phyloP scores from a whole-genome alignment of 371 early-diverging fungal species.

The Gilbertella persicaria region DNA sequence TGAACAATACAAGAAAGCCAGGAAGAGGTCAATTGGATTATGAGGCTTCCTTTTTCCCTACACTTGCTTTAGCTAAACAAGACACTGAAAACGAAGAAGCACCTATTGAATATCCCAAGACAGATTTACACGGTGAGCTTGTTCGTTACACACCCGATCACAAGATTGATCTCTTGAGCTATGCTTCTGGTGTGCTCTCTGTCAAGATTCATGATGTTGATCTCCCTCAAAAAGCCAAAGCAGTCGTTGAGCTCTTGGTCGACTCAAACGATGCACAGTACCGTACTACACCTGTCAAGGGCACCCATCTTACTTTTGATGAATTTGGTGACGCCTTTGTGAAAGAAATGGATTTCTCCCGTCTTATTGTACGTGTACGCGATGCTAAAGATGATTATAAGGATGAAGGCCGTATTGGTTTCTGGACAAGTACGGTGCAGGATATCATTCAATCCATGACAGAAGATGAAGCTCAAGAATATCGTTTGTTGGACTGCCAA shows the following conservation, averaged over 20 bases:
- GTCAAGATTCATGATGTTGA: slow-evolving; percentile 31
- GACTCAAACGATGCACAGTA: slow-evolving; percentile 39
- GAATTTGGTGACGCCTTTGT: slow-evolving; percentile 41
- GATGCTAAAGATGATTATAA: slow-evolving; percentile 19
- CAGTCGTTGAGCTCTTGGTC: slow-evolving; percentile 28
- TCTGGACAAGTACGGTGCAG: slow-evolving; percentile 21
- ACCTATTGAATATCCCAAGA: slow-evolving; percentile 7
- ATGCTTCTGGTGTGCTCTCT: slow-evolving; percentile 30
- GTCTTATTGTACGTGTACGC: slow-evolving; percentile 22
- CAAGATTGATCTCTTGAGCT: slow-evolving; percentile 21
- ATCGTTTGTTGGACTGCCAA: slow-evolving; percentile 11
- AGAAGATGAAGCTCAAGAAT: slow-evolving; percentile 8
- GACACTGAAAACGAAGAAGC: slow-evolving; percentile 19
- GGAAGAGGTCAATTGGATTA: slow-evolving; percentile 64
- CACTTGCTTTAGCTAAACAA: slow-evolving; percentile 56
- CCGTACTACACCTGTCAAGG: slow-evolving; percentile 25
- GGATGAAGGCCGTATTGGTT: slow-evolving; percentile 18
- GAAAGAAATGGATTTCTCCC: slow-evolving; percentile 37
- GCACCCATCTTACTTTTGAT: slow-evolving; percentile 18
- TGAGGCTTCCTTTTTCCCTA: slow-evolving; percentile 64
- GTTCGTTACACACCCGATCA: slow-evolving; percentile 26
- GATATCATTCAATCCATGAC: slow-evolving; percentile 21
- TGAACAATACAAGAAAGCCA: slow-evolving; percentile 52
- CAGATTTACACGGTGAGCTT: slow-evolving; percentile 32
- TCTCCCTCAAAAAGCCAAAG: slow-evolving; percentile 18